phyloP scores from a whole-genome alignment of 2,329 filamentous ascomycete genomes.

The Amylocarpus encephaloides region DNA sequence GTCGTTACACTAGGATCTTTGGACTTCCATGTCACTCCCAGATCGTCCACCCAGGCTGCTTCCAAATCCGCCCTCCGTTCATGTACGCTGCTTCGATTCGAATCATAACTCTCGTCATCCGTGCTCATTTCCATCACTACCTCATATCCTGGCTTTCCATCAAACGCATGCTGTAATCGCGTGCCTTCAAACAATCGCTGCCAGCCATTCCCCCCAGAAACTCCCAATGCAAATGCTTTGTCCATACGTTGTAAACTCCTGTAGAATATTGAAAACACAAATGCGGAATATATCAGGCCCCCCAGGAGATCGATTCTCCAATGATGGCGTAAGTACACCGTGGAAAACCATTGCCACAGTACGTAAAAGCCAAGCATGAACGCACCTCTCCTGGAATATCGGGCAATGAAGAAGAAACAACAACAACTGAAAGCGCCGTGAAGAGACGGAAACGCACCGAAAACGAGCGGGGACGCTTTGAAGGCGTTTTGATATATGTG shows the following conservation, averaged over 20 bases:
- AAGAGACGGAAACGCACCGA: conserved; percentile 86
- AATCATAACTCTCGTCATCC: conserved; percentile 6
- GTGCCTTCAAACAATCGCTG: conserved; percentile 25
- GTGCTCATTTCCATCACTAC: conserved; percentile 8
- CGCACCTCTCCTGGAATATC: conserved; percentile 47
- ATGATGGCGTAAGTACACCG: conserved; percentile 94
- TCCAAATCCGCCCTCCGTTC: conserved; percentile 18
- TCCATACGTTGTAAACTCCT: conserved; percentile 24
- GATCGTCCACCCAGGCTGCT: conserved; percentile 17
- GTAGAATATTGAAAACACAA: conserved; percentile 56
- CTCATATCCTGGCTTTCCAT: conserved; percentile 19
- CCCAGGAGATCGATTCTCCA: conserved; percentile 88
- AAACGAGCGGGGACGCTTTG: conserved; percentile 81
- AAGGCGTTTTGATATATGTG: conserved; percentile 91
- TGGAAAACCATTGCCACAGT: conserved; percentile 93
- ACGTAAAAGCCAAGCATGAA: conserved; percentile 68
- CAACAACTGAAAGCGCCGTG: conserved; percentile 93
- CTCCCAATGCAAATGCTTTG: conserved; percentile 23
- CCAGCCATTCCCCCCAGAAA: conserved; percentile 26
- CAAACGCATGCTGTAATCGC: conserved; percentile 22
- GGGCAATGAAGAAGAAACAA: conserved; percentile 68
- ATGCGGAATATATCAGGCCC: conserved; percentile 69
- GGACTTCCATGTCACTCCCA: conserved; percentile 13
- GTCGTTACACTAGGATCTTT: conserved; percentile 7
- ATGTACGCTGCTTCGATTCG: conserved; percentile 5